Conservation (phyloP, 176 grass and related monocot genomes). For the Paspalum vaginatum region DNA sequence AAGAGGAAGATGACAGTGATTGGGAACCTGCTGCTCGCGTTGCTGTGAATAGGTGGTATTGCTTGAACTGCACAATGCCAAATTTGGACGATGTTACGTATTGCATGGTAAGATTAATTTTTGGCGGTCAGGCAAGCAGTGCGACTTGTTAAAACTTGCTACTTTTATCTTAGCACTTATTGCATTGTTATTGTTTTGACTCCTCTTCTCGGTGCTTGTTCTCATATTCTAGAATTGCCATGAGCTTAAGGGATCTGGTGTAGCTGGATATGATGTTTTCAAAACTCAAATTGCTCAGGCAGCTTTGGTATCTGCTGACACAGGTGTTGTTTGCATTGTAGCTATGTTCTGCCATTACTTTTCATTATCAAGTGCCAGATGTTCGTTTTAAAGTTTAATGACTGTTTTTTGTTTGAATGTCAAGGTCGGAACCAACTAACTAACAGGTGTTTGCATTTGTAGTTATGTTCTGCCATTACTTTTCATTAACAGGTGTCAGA, state of each 20-base stretch:
- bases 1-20: slow-evolving; percentile 87
- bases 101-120: slow-evolving; percentile 57
- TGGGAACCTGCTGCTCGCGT: slow-evolving; percentile 69
- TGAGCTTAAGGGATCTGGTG: slow-evolving; percentile 57
- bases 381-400: slow-evolving; percentile 13
- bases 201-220: slow-evolving; percentile 40
- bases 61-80: slow-evolving; percentile 76
- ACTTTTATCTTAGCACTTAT: slow-evolving; percentile 27
- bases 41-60: slow-evolving; percentile 72
- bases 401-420: slow-evolving; percentile 16
- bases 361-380: slow-evolving; percentile 21
- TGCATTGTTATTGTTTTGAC: slow-evolving; percentile 37
- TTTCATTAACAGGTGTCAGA: too few species aligned
- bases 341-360: slow-evolving; percentile 27
- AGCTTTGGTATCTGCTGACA: slow-evolving; percentile 53
- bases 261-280: slow-evolving; percentile 73
- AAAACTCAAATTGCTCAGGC: slow-evolving; percentile 52
- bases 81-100: slow-evolving; percentile 54
- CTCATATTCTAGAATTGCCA: slow-evolving; percentile 57
- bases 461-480: too few species aligned
- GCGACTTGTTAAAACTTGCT: slow-evolving; percentile 1
- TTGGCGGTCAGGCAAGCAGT: not conserved
- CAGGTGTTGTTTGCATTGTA: slow-evolving; percentile 51
- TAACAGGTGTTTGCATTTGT: not conserved
- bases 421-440: not conserved